phyloP scores from a whole-genome alignment of 2,329 filamentous ascomycete genomes.

The Monilinia fructigena region DNA sequence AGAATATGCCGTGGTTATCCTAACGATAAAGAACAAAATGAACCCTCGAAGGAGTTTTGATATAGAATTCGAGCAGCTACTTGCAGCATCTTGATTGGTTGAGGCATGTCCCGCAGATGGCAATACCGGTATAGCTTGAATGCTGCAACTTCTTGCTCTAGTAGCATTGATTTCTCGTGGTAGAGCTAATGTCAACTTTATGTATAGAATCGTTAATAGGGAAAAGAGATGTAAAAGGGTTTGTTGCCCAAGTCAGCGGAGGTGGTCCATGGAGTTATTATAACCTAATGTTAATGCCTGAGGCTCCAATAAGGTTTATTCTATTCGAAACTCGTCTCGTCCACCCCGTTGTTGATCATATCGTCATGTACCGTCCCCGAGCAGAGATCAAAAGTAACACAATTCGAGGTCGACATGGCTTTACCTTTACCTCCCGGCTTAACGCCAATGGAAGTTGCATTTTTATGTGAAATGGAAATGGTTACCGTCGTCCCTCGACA shows the following conservation, averaged over 20 bases:
- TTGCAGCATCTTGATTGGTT: not conserved
- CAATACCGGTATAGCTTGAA: no score
- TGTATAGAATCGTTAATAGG: no score
- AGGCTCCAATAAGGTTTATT: not conserved
- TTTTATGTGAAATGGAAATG: conserved; percentile 95
- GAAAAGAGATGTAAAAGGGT: no score
- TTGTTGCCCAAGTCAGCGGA: no score
- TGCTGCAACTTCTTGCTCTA: no score
- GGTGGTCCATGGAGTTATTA: no score
- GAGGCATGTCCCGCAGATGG: not conserved
- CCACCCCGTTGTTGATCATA: not conserved
- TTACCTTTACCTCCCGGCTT: conserved; percentile 51
- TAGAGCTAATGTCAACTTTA: not conserved
- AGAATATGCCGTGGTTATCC: not conserved
- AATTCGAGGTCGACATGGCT: conserved; percentile 37
- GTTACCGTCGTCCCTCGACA: conserved; percentile 92
- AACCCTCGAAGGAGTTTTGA: not conserved
- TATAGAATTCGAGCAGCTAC: not conserved
- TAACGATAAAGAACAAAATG: not conserved
- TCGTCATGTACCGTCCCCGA: not conserved
- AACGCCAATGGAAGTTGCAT: conserved; percentile 84
- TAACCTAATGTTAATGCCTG: not conserved
- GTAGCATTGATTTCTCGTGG: no score
- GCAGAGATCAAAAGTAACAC: conserved; percentile 6
- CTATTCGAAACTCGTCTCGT: no score